Evolutionary conservation across 1,284 basidiomycete genomes (phyloP), one percentile per base, ranked within the genome.

Genomic region (Grifola frondosa): DNA sequence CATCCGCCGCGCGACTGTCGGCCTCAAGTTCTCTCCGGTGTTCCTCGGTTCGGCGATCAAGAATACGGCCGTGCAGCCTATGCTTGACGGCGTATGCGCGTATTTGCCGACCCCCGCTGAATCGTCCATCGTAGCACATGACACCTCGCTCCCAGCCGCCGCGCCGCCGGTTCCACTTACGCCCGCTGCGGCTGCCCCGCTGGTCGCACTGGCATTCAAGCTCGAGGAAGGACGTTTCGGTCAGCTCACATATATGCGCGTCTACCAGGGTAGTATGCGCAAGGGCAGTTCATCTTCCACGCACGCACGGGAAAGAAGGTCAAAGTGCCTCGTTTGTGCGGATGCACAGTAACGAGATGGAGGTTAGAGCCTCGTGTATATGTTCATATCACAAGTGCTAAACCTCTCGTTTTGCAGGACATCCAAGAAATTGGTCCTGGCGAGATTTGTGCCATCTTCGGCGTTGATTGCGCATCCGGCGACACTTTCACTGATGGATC

Each of bases 311-410:
- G 95, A 38, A 99, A 98, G 77, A 92, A 88, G 69, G 91, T 98
- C 70, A 98, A 99, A 70, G 91, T 99, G n/a, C 95, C 96, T 7
- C 80, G 96, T 36, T 73, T 99, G 97, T 98, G 47, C 80, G 95
- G 47, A 97, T 99, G 97, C 97, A 99, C 69, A 88, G 87, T 64
- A 92, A 99, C 61, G 96, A 99, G 69, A 98, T 99, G 97, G 97
- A 99, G 80, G 87, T 86, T 37, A 38, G 73, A 53, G 22, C 20
- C 11, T 11, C 12, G 45, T 34, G 23, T 31, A 19, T 5, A 21
- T 12, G 3, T 4, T 41, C 25, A 26, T n/a, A 28, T 5, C 15
- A 10, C 12, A 13, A 30, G 3, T 36, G 19, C 15, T 42, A 17
- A 19, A 19, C 16, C 9, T 38, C 24, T 41, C 16, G 15, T 1